Evolutionary conservation across 2,329 filamentous ascomycete species (phyloP).

Genomic region (Cladobotryum mycophilum): DNA sequence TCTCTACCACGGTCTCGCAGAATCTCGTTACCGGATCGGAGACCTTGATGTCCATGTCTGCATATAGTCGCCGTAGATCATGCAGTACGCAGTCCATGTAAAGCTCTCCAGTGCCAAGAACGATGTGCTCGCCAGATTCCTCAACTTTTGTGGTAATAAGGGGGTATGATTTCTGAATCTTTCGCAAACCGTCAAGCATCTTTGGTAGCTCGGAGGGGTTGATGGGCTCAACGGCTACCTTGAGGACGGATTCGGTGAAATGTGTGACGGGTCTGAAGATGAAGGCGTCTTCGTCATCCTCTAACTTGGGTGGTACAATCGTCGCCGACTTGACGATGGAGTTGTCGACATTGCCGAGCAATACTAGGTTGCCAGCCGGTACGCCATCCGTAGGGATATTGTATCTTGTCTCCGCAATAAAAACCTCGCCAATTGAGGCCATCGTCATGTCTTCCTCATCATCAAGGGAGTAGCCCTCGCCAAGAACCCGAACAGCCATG

Average conservation of each 20-base stretch:
- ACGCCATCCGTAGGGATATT: constrained; percentile 87
- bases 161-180: constrained; percentile 97
- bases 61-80: constrained; percentile 86
- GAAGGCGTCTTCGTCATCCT: constrained; percentile 85
- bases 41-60: constrained; percentile 98
- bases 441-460: constrained; percentile 96
- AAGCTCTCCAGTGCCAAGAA: constrained; percentile 93
- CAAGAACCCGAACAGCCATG: constrained; percentile 80
- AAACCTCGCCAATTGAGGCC: constrained; percentile 78
- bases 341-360: constrained; percentile 92
- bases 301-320: constrained; percentile 70
- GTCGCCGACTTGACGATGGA: constrained; percentile 98
- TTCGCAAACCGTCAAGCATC: constrained; percentile 94
- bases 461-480: constrained; percentile 91
- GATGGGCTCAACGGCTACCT: constrained; percentile 95
- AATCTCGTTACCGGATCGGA: constrained; percentile 96
- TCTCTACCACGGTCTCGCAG: constrained; percentile 96
- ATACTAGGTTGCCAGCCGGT: constrained; percentile 86
- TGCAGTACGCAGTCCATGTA: constrained; percentile 99
- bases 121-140: constrained; percentile 92
- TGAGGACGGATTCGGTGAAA: constrained; percentile 96
- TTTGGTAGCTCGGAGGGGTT: constrained; percentile 97
- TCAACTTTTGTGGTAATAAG: constrained; percentile 95
- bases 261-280: constrained; percentile 91
- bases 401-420: constrained; percentile 88